Percentiles rank a stretch among this genome's conserved stretches.
Conservation (phyloP, 805 yeast genomes). For the Suhomyces sp. region DNA sequence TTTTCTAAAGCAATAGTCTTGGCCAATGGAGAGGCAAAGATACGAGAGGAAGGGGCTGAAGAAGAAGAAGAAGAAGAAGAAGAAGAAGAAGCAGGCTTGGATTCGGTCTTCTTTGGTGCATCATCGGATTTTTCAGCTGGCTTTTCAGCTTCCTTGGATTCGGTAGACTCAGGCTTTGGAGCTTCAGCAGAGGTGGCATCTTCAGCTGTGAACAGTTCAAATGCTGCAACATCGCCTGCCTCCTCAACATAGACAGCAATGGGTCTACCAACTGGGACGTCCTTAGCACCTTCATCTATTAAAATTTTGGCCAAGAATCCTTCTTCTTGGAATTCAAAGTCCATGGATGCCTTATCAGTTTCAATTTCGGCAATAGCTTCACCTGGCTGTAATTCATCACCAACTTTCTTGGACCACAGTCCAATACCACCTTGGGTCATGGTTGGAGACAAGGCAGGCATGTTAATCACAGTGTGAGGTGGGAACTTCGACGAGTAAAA, state of each 20-base stretch:
- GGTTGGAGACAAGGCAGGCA: slow-evolving; percentile 99
- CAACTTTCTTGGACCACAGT: slow-evolving; percentile 84
- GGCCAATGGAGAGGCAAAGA: slow-evolving; percentile 93
- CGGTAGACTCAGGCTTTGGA: slow-evolving; percentile 34
- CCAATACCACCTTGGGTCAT: slow-evolving; percentile 96
- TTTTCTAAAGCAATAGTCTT: slow-evolving; percentile 89
- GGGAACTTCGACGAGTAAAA: slow-evolving; percentile 60
- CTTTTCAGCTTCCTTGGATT: slow-evolving; percentile 17
- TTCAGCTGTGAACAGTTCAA: slow-evolving; percentile 76
- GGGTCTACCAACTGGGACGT: slow-evolving; percentile 91
- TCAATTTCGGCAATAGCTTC: slow-evolving; percentile 95
- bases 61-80: slow-evolving; percentile 24
- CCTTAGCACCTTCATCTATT: slow-evolving; percentile 81
- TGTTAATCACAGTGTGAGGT: slow-evolving; percentile 81
- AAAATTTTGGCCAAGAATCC: slow-evolving; percentile 87
- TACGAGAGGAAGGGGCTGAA: slow-evolving; percentile 55
- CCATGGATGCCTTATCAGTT: slow-evolving; percentile 98
- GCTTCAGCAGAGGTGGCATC: slow-evolving; percentile 63
- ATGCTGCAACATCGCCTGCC: slow-evolving; percentile 79
- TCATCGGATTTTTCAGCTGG: slow-evolving; percentile 28
- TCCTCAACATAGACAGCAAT: slow-evolving; percentile 96
- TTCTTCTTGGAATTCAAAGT: slow-evolving; percentile 96
- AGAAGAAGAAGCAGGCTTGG: slow-evolving; percentile 12
- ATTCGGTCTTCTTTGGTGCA: slow-evolving; percentile 17
- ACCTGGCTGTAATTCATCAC: slow-evolving; percentile 88